Percentiles rank a stretch among this genome's conserved stretches.
Conservation (phyloP, 768 basidiomycete species). For the Artomyces pyxidatus region DNA sequence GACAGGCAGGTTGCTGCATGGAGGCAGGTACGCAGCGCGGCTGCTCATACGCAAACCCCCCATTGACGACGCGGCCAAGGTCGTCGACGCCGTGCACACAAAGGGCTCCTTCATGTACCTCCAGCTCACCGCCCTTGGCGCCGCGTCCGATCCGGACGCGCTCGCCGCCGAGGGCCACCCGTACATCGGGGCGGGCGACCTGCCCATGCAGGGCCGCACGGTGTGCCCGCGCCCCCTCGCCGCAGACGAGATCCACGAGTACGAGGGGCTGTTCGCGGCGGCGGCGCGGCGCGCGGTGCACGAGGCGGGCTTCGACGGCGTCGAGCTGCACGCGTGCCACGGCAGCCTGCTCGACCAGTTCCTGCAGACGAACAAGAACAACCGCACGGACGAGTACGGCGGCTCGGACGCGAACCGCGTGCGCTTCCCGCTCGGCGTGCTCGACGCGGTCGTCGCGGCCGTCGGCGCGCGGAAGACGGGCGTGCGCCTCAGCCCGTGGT, state of each 20-base stretch:
- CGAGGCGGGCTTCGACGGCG: constrained; percentile 21
- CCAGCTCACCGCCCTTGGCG: constrained; percentile 33
- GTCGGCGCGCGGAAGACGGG: constrained; percentile 29
- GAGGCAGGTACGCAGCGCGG: background rate
- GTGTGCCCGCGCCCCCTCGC: constrained; percentile 12
- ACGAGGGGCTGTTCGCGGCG: constrained; percentile 18
- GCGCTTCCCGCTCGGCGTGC: constrained; percentile 30
- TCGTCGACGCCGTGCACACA: constrained; percentile 29
- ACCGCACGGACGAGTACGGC: constrained; percentile 36
- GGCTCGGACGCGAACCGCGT: constrained; percentile 36
- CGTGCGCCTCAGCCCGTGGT: constrained; percentile 28
- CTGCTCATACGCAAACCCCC: background rate
- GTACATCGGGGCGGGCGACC: background rate
- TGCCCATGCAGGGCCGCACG: background rate
- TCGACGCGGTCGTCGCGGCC: constrained; percentile 26
- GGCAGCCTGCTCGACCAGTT: constrained; percentile 34
- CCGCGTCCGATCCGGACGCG: constrained; percentile 12
- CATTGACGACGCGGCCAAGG: constrained; percentile 11
- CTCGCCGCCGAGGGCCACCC: too few relatives aligned
- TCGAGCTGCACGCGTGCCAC: constrained; percentile 21
- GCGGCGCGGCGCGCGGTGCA: constrained; percentile 27
- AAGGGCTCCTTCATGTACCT: constrained; percentile 26
- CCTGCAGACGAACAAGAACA: constrained; percentile 29
- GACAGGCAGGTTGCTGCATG: background rate
- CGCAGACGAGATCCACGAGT: constrained; percentile 14